Evolutionary conservation across 176 grass and related monocot species (phyloP).

Genomic region (Tuctoria greenei): DNA sequence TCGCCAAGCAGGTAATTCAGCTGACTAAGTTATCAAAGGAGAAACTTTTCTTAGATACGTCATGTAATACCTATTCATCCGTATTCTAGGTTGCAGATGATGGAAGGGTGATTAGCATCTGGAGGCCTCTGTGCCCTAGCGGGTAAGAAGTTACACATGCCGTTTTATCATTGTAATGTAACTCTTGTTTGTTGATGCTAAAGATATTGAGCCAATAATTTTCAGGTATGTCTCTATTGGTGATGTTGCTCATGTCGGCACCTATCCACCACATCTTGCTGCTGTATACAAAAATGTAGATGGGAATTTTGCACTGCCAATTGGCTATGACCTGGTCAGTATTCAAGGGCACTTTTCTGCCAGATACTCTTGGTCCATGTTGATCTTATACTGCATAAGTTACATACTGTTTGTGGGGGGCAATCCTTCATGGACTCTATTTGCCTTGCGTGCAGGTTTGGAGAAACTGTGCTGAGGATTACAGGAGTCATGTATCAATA

Average conservation of each 20-base stretch:
- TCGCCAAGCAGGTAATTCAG: conserved; percentile 78
- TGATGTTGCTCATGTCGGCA: conserved; percentile 81
- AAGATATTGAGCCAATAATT: conserved; percentile 29
- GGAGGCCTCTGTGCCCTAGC: conserved; percentile 72
- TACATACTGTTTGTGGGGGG: not conserved
- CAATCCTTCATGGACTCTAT: not conserved
- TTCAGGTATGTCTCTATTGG: conserved; percentile 84
- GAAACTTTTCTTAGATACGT: conserved; percentile 13
- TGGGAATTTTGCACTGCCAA: conserved; percentile 73
- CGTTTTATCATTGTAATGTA: conserved; percentile 7
- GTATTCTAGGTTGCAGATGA: conserved; percentile 71
- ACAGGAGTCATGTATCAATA: conserved; percentile 63
- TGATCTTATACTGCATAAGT: conserved; percentile 19
- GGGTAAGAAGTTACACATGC: conserved; percentile 56
- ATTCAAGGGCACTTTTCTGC: conserved; percentile 3
- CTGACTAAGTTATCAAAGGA: conserved; percentile 2
- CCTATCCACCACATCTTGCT: conserved; percentile 62
- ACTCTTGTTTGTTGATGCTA: conserved; percentile 16
- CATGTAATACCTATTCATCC: conserved; percentile 9
- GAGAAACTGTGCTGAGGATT: conserved; percentile 89
- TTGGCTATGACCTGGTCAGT: conserved; percentile 94
- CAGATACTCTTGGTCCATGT: conserved; percentile 18
- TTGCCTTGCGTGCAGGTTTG: conserved; percentile 58
- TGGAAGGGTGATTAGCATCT: conserved; percentile 75
- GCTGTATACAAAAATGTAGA: conserved; percentile 67